These are phyloP conservation scores for Rosa hybrid DNA, from an alignment of 331 rosid genomes.

Conservation along the genomic window DNA sequence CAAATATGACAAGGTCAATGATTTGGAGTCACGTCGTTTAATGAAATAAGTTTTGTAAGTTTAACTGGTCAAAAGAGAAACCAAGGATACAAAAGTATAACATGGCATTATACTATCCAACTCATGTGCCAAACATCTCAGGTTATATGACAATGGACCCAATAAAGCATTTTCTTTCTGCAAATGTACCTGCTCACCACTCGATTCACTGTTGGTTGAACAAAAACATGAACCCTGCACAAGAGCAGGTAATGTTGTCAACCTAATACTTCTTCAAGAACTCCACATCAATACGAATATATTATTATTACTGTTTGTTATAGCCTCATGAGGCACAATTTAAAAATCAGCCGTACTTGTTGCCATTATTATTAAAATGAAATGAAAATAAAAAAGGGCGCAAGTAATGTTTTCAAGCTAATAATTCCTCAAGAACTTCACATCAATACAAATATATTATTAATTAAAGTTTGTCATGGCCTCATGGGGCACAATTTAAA, in stretches of 20 bases:
- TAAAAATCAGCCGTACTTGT: background rate
- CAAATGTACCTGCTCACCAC: conserved; percentile 79
- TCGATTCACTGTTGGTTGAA: conserved; percentile 83
- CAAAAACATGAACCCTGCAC: conserved; percentile 90
- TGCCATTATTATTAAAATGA: background rate
- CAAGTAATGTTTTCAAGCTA: conserved; percentile 4
- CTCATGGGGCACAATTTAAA: conserved; percentile 7
- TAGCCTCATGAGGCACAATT: background rate
- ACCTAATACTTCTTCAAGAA: conserved; percentile 1
- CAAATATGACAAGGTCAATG: background rate
- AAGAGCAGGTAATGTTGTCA: conserved; percentile 18
- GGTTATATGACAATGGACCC: background rate
- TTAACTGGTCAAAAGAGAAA: background rate
- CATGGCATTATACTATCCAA: background rate
- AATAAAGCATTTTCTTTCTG: background rate
- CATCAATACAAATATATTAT: background rate
- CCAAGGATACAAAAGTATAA: background rate
- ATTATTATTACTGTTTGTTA: background rate
- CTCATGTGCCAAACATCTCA: background rate
- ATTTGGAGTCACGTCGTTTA: background rate
- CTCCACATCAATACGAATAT: background rate
- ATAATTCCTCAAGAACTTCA: background rate
- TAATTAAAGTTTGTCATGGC: background rate
- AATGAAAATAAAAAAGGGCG: background rate
- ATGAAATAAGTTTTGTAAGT: background rate